Base-by-base conservation (phyloP, 495 filamentous ascomycete species). In the Aspergillus asperescens region DNA sequence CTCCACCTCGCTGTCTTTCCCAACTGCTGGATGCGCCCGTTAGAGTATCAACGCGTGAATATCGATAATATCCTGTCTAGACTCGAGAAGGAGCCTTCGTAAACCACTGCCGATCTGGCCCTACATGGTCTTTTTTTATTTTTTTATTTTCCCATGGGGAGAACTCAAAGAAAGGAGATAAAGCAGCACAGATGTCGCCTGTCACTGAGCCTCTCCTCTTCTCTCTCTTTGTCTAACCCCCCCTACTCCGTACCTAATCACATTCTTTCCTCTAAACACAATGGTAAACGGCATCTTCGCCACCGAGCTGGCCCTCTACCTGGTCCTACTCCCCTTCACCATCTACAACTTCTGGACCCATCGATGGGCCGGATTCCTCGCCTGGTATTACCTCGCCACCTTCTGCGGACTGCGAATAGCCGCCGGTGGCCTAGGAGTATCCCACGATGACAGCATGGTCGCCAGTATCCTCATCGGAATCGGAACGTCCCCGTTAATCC, bases 401-500 rank as follows among this genome's bases (percentile, higher is more conserved):
- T 77, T 75, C 40, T 75, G 69, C 50, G 54, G 53, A 8, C 53
- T 74, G 16, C 62, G 66, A 10, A 61, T 74, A 13, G 44, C 72
- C 4, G 63, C 70, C 1, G 64, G 62, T 19, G 73, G 54, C 8
- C 42, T 75, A 12, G 58, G 62, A 18, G 43, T 72, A 2, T 25
- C 37, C 16, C 49, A 62, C 16, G 52, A 54, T 25, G n/a, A 60
- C n/a, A 58, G 49, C 19, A 35, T 59, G 7, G 60, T 59, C 9
- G 71, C 69, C 5, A 54, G 61, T 19, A 58, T 75, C 9, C 62
- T 77, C 12, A 60, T 62, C 1, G 71, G 65, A 29, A 66, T 77
- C 34, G 74, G 74, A 4, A 50, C 76, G 4, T 73, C 70, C 1
- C 73, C 74, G 13, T 57, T 77, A 6, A 58, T 77, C n/a, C 62